A percentile compares a stretch with the other conserved stretches of the same genome.
phyloP scores from a whole-genome alignment of 129 eudicot species.

The Solidago caesia region DNA sequence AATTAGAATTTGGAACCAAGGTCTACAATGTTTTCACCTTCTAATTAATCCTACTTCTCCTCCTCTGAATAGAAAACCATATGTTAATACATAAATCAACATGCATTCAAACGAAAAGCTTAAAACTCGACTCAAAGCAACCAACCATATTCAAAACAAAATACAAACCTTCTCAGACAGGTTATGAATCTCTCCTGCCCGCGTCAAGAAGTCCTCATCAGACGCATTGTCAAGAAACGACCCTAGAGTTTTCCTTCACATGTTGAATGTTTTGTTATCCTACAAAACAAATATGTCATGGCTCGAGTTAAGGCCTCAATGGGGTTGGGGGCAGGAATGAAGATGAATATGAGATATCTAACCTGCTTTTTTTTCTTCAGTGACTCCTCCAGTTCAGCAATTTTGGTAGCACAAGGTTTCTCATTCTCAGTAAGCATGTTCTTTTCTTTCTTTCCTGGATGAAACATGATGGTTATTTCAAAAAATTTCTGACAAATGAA shows the following conservation, averaged over 20 bases:
- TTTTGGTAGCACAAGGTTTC: constrained; percentile 61
- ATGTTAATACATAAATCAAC: not conserved
- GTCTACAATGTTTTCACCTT: constrained; percentile 94
- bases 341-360: constrained; percentile 3
- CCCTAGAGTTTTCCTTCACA: constrained; percentile 78
- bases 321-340: not conserved
- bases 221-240: constrained; percentile 78
- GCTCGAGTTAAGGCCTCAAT: not conserved
- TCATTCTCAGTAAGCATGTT: constrained; percentile 63
- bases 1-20: constrained; percentile 84
- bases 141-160: too few relatives aligned
- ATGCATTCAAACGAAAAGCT: not conserved
- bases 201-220: constrained; percentile 61
- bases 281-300: constrained; percentile 28
- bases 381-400: constrained; percentile 79
- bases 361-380: constrained; percentile 96
- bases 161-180: too few relatives aligned
- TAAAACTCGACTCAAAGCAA: not conserved
- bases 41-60: constrained; percentile 88
- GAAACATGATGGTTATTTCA: constrained; percentile 15
- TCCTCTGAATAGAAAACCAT: constrained; percentile 45
- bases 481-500: not conserved
- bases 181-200: too few relatives aligned
- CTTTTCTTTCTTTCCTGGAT: constrained; percentile 95
- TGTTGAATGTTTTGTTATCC: constrained; percentile 93